These are phyloP conservation scores for Colletotrichum magnum DNA, from an alignment of 2,329 filamentous ascomycete species.

Conservation along the genomic window DNA sequence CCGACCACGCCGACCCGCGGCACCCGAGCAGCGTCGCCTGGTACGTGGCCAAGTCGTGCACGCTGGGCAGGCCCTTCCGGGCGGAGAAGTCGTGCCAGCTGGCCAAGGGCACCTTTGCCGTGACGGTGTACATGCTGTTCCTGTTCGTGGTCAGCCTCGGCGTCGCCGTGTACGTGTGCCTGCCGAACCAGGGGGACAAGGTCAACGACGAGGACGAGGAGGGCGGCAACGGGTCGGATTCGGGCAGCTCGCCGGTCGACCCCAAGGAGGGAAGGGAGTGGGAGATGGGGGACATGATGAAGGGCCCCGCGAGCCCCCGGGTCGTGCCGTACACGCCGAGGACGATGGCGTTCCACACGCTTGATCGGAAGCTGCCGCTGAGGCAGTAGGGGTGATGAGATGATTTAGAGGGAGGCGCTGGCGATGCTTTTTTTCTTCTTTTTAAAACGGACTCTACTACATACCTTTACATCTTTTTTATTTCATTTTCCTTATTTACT, in stretches of 20 bases:
- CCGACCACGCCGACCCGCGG: conserved; percentile 77
- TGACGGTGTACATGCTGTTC: conserved; percentile 75
- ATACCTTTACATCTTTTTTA: background rate
- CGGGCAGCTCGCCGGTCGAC: conserved; percentile 51
- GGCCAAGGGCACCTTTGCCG: conserved; percentile 77
- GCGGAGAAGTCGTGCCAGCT: conserved; percentile 74
- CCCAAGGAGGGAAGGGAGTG: conserved; percentile 60
- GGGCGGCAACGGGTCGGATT: conserved; percentile 45
- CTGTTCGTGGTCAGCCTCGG: conserved; percentile 72
- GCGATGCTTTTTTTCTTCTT: no score
- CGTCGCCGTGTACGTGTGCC: conserved; percentile 71
- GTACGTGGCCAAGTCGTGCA: conserved; percentile 82
- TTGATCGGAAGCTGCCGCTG: conserved; percentile 71
- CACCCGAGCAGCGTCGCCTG: conserved; percentile 76
- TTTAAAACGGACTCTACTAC: background rate
- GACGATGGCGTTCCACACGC: conserved; percentile 76
- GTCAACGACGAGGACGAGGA: conserved; percentile 57
- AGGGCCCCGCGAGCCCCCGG: conserved; percentile 52
- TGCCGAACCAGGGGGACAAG: conserved; percentile 69
- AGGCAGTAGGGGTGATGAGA: conserved; percentile 48
- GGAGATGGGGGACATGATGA: conserved; percentile 70
- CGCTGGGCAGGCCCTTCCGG: conserved; percentile 67
- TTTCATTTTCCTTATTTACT: background rate
- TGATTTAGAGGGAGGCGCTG: background rate
- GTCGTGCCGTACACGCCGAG: conserved; percentile 72